Conservation (phyloP, 306 rosid genomes). For the Castanea crenata region DNA sequence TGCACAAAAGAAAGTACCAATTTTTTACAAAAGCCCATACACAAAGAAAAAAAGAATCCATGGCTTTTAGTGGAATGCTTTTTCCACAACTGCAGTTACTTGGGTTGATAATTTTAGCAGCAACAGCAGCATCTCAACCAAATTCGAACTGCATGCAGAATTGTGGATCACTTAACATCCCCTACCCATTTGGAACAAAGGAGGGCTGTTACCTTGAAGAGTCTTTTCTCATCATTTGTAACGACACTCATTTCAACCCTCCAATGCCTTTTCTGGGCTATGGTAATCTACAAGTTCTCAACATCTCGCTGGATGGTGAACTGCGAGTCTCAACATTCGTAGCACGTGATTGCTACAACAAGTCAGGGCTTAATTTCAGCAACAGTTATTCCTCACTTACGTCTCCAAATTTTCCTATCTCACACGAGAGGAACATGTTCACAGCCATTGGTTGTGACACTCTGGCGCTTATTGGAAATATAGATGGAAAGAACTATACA, state of each 20-base stretch:
- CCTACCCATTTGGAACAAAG: constrained; percentile 29
- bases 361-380: background rate
- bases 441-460: constrained; percentile 38
- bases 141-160: background rate
- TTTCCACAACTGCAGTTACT: background rate
- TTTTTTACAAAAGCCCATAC: background rate
- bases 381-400: background rate
- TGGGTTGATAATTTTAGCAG: background rate
- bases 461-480: accelerated
- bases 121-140: background rate
- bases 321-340: constrained; percentile 11
- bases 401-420: background rate
- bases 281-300: background rate
- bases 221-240: constrained; percentile 23
- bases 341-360: constrained; percentile 9
- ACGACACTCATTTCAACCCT: background rate
- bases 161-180: constrained; percentile 23
- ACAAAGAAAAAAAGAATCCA: background rate
- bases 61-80: background rate
- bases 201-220: constrained; percentile 14
- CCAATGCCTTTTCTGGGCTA: background rate
- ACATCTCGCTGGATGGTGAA: constrained; percentile 32
- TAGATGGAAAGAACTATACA: background rate
- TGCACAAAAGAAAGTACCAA: background rate
- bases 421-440: constrained; percentile 27